Evolutionary conservation across 1,284 basidiomycete species (phyloP), one percentile per base, ranked within the genome.

Genomic region (Afroboletus lepidellus): DNA sequence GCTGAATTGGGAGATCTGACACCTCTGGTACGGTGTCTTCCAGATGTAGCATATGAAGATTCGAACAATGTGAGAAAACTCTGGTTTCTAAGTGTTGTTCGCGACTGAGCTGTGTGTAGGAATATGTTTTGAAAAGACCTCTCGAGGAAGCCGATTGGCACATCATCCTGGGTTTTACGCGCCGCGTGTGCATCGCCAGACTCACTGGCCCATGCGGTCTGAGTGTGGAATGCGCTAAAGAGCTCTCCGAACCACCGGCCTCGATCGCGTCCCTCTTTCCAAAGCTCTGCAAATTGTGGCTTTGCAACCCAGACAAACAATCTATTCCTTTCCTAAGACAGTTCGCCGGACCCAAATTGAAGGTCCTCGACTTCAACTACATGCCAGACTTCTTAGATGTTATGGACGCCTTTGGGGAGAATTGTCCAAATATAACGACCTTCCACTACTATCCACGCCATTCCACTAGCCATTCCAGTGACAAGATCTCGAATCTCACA

Each of bases 21-120:
- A 9, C 39, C 24, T 29, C 39, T 41, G 13, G 39, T 61, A 3
- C 48, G 36, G 29, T 59, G 56, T 42, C 50, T 59, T 7, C 55
- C 44, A 2, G 12, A 30, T 20, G 8, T 18, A 30, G 32, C n/a
- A 2, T 29, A n/a, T n/a, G n/a, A n/a, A n/a, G n/a, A n/a, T n/a
- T n/a, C n/a, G n/a, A n/a, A n/a, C n/a, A n/a, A n/a, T 4, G 41
- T 43, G 15, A 23, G 41, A 15, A 25, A 30, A 13, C 15, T 25
- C 5, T 6, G 16, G 18, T 6, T 15, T 30, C 7, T 9, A 9
- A 18, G 1, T 0, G 3, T 8, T 32, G 4, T 8, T 20, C 11
- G 18, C 8, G 11, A 47, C 9, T 5, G 7, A 24, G 5, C 9
- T 48, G 29, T 8, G 15, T 29, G 15, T 20, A 41, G 47, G 6